A percentile compares a stretch with the other conserved stretches of the same genome.
These are phyloP conservation scores for Microcyclosporella mali DNA, from an alignment of 2,329 filamentous ascomycete genomes.

Conservation along the genomic window DNA sequence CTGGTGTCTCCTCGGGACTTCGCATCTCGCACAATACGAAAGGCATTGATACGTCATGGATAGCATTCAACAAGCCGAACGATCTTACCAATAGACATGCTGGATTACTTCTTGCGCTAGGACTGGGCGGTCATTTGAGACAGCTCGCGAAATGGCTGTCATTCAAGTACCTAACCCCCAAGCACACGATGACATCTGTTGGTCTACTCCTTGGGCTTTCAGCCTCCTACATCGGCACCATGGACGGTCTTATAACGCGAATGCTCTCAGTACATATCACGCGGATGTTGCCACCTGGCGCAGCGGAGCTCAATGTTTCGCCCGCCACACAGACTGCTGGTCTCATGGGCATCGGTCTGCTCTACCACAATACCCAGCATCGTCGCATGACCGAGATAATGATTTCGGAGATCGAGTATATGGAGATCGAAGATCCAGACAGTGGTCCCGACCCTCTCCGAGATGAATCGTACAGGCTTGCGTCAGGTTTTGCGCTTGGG, in stretches of 20 bases:
- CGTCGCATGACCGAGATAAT: constrained; percentile 98
- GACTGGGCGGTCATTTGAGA: constrained; percentile 90
- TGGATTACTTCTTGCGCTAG: constrained; percentile 82
- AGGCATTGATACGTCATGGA: constrained; percentile 97
- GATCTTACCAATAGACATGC: constrained; percentile 96
- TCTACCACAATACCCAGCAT: constrained; percentile 94
- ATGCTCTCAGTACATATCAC: constrained; percentile 94
- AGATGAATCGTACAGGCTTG: constrained; percentile 92
- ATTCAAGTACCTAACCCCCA: constrained; percentile 98
- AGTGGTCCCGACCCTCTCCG: constrained; percentile 69
- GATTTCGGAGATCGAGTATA: constrained; percentile 91
- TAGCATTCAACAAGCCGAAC: constrained; percentile 91
- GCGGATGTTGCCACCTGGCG: constrained; percentile 83
- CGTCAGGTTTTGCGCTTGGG: constrained; percentile 86
- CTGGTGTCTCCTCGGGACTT: constrained; percentile 85
- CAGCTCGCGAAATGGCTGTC: constrained; percentile 95
- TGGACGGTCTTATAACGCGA: constrained; percentile 92
- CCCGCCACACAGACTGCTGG: constrained; percentile 91
- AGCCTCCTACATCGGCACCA: constrained; percentile 90
- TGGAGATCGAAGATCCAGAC: constrained; percentile 67
- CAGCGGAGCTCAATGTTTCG: constrained; percentile 89
- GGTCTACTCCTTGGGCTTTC: constrained; percentile 87
- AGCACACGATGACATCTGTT: constrained; percentile 98
- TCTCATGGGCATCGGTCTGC: constrained; percentile 90
- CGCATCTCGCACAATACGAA: constrained; percentile 84